phyloP scores from a whole-genome alignment of 495 filamentous ascomycete species.

The Penicillium cataractarum region DNA sequence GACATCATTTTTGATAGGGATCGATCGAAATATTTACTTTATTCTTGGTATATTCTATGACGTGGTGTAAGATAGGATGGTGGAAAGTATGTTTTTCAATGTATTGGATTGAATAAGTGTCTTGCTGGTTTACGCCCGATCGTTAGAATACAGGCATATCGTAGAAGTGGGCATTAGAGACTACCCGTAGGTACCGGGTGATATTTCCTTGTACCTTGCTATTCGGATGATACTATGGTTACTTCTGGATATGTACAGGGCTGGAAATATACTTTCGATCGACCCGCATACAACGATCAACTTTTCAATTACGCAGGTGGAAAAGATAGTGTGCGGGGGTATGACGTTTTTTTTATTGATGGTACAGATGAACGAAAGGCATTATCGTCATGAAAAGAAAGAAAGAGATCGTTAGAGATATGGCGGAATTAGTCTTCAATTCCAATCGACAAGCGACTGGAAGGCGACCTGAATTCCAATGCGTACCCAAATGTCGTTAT shows the following conservation, averaged over 20 bases:
- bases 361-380: not conserved
- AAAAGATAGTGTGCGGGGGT: not conserved
- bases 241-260: too few species aligned
- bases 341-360: not conserved
- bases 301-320: not conserved
- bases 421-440: not conserved
- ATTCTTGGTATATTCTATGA: not conserved
- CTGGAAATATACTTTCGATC: not conserved
- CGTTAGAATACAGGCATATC: not conserved
- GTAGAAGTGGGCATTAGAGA: not conserved
- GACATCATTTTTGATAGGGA: constrained; percentile 16
- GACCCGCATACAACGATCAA: not conserved
- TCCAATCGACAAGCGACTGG: not conserved
- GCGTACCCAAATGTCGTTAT: too few species aligned
- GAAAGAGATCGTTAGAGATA: not conserved
- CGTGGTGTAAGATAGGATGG: not conserved
- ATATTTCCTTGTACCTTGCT: not conserved
- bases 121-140: not conserved
- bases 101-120: not conserved
- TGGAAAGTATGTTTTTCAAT: not conserved
- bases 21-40: not conserved
- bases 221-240: not conserved
- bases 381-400: not conserved
- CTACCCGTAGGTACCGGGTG: not conserved
- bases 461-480: too few species aligned